Base-by-base conservation (phyloP, 2,329 filamentous ascomycete genomes). In the Incumbomyces delicatus region DNA sequence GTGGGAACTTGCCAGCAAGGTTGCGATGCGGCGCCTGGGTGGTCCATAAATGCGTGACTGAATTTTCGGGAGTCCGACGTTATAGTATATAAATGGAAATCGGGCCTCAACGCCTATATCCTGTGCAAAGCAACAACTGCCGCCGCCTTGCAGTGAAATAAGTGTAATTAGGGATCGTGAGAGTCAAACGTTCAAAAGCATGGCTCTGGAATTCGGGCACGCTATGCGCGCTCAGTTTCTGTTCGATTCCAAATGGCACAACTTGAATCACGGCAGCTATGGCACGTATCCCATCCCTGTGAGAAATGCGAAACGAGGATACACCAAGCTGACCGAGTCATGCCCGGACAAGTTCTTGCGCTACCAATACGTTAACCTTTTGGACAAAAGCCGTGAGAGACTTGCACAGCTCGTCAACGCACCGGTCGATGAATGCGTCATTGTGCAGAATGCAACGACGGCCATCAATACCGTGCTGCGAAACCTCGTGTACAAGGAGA, bases 261-360 rank as follows among this genome's bases (percentile, higher is more conserved):
- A 87, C 59, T 67, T 94, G 44, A 94, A 94, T 62, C 83, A 94
- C 60, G 86, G 85, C 85, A 94, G 87, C 1, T 95, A 86, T 61
- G 89, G 89, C 30, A 81, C 82, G 1, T 80, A 82, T 57, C 88
- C 89, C 2, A 69, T 66, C 8, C 61, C 66, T 16, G 72, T 95
- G 49, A 76, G 73, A 13, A 64, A 74, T 12, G 73, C 72, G 41
- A 72, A 83, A 16, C 78, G 75, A 13, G 58, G 70, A n/a, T 84
- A 82, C 58, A 82, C 89, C 60, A 76, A 82, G 51, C 66, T 70
- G 3, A 68, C 73, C 31, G 88, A 95, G 67, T 68, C 74, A 1
- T 71, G 70, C 0, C 86, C 88, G 0, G 89, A 95, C 65, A 63
- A 67, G 6, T 95, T 88, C 68, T 80, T 90, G 60, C 79, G 84